Base-by-base conservation (phyloP, 1,139 yeast genomes). In the Lodderomyces pseudojiufengensis region DNA sequence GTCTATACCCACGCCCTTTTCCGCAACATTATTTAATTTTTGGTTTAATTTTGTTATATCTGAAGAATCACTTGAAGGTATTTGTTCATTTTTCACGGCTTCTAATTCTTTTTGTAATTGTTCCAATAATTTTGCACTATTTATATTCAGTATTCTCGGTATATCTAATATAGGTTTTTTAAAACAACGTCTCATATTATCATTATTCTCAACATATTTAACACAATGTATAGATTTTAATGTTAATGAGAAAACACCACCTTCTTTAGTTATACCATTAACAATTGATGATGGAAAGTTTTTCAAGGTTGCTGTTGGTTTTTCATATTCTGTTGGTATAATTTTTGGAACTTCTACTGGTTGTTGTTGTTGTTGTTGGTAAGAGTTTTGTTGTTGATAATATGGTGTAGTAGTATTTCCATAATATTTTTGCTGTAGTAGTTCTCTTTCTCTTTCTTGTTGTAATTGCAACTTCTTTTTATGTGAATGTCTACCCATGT, bases 171-270 rank as follows among this genome's bases (percentile, higher is more conserved):
- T 34, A 8, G 38, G 36, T 22, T 38, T 31, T 23, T 31, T 39
- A 11, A 47, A 37, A 7, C 39, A 18, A 3, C 48, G 47, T 30
- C 48, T 51, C 49, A 67, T 56, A 49, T 62, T 50, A 36, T 65
- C 70, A 32, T 56, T 47, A 35, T 60, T 63, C 38, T 70, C 74
- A 14, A 65, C 64, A 27, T 60, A 59, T 35, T 57, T 54, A 14
- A 64, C 63, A 38, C 68, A 64, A 16, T 59, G 63, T 14, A 68
- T 55, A 1, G 74, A 63, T 43, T 70, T 70, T 48, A 65, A 67
- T 1, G 75, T 67, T 37, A 70, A 54, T 3, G 73, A 64, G 29
- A 58, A 59, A 24, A 70, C 53, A n/a, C 75, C 75, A 9, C 70
- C 71, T 45, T 69, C 71, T 11, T 54, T 55, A 0, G 74, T 66